A percentile compares a stretch with the other conserved stretches of the same genome.
Evolutionary conservation across 2,329 filamentous ascomycete species (phyloP).

Genomic region (Aureobasidium sp.): DNA sequence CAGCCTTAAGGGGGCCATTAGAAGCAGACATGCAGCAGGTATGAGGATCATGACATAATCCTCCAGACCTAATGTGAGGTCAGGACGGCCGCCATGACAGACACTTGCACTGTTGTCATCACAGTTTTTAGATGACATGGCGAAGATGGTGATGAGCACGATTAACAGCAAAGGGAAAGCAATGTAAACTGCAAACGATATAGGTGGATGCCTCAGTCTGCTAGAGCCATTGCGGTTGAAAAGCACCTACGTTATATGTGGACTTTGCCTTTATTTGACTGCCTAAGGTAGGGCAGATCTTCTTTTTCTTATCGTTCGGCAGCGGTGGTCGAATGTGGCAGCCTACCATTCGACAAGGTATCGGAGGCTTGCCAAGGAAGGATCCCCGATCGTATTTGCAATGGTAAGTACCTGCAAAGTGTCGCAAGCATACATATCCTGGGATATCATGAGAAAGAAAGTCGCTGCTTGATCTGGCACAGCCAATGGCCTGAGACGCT

Average conservation of each 20-base stretch:
- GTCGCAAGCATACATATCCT: no score
- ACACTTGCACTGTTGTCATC: neutral
- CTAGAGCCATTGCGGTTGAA: neutral
- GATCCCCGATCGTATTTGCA: neutral
- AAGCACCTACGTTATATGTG: neutral
- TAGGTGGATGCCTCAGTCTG: neutral
- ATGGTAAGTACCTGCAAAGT: neutral
- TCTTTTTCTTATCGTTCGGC: neutral
- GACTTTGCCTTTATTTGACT: neutral
- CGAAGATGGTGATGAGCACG: neutral
- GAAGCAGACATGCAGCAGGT: slow-evolving; percentile 19
- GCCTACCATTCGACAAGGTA: neutral
- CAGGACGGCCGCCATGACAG: slow-evolving; percentile 11
- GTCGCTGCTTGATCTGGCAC: no score
- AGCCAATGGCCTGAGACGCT: no score
- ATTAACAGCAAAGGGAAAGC: no score
- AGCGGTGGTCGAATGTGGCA: slow-evolving; percentile 1
- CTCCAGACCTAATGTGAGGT: slow-evolving; percentile 23
- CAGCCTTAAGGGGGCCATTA: slow-evolving; percentile 22
- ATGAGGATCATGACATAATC: slow-evolving; percentile 22
- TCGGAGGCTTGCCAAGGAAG: slow-evolving; percentile 3
- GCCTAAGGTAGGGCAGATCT: slow-evolving; percentile 5
- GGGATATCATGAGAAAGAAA: no score
- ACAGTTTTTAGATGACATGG: neutral
- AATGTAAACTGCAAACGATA: neutral